These are phyloP conservation scores for Eucalyptus curtisii DNA, from an alignment of 345 rosid species.

Conservation along the genomic window DNA sequence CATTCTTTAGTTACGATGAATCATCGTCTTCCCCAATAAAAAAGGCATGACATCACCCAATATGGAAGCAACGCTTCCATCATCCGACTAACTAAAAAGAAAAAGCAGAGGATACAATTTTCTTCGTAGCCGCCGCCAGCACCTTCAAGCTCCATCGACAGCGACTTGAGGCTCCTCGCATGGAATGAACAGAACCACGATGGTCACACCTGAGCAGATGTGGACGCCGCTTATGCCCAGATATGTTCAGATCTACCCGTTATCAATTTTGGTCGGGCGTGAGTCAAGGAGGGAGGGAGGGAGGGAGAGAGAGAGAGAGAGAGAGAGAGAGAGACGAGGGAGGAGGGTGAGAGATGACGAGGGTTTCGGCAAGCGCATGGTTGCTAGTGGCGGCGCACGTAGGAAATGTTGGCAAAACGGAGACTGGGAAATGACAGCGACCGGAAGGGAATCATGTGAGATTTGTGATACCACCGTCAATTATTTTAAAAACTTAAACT, in stretches of 20 bases:
- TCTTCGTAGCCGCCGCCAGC: background rate
- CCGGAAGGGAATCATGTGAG: too few species aligned
- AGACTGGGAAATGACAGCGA: too few species aligned
- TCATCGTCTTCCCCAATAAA: background rate
- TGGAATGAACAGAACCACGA: background rate
- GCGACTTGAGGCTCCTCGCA: background rate
- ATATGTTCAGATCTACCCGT: background rate
- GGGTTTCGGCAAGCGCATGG: too few species aligned
- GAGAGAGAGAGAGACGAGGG: too few species aligned
- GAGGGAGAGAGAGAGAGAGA: too few species aligned
- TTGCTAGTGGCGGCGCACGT: too few species aligned
- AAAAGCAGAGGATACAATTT: background rate
- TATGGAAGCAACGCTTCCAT: background rate
- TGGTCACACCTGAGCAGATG: background rate
- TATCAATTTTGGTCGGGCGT: background rate
- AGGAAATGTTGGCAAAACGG: too few species aligned
- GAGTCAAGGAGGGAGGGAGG: too few species aligned
- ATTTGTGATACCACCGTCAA: too few species aligned
- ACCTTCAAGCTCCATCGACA: background rate
- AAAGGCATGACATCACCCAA: background rate
- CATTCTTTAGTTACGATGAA: background rate
- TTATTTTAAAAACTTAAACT: too few species aligned
- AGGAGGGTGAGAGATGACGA: too few species aligned
- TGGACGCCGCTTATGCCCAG: background rate
- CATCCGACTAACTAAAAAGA: background rate